These are phyloP conservation scores for Suillus americanus DNA, from an alignment of 768 basidiomycete genomes.

Conservation along the genomic window DNA sequence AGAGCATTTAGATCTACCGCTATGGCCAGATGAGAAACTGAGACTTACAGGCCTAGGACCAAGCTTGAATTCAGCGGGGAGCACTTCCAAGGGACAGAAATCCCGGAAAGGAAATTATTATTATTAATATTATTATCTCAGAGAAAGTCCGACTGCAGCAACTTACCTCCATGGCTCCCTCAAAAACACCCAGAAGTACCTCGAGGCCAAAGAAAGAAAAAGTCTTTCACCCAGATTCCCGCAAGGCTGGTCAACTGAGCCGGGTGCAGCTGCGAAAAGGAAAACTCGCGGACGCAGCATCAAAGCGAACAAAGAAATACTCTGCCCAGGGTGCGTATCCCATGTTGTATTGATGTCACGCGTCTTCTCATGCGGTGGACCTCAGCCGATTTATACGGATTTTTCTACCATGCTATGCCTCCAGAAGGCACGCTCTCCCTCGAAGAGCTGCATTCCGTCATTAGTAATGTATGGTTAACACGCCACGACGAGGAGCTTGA, in stretches of 20 bases:
- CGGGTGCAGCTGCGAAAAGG: slow-evolving; percentile 67
- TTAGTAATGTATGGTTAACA: slow-evolving; percentile 72
- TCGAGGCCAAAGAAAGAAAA: slow-evolving; percentile 65
- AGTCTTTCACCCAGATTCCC: slow-evolving; percentile 77
- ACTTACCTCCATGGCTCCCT: neutral
- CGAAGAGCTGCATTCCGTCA: slow-evolving; percentile 61
- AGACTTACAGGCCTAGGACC: neutral
- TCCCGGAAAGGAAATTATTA: neutral
- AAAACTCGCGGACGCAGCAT: slow-evolving; percentile 57
- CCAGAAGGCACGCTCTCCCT: slow-evolving; percentile 56
- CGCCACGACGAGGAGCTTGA: slow-evolving; percentile 67
- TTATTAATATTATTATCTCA: neutral
- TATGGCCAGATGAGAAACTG: neutral
- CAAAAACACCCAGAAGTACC: slow-evolving; percentile 20
- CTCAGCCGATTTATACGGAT: slow-evolving; percentile 67
- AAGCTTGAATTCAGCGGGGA: too few species aligned
- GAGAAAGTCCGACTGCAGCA: neutral
- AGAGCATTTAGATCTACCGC: neutral
- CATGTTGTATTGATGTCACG: neutral
- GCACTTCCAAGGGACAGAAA: neutral
- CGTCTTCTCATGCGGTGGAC: slow-evolving; percentile 1
- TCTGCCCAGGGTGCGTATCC: slow-evolving; percentile 46
- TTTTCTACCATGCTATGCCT: slow-evolving; percentile 75
- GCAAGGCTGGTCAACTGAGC: slow-evolving; percentile 77
- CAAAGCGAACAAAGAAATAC: slow-evolving; percentile 59